Conservation (phyloP, 1,284 basidiomycete genomes). For the Inonotus hispidus region DNA sequence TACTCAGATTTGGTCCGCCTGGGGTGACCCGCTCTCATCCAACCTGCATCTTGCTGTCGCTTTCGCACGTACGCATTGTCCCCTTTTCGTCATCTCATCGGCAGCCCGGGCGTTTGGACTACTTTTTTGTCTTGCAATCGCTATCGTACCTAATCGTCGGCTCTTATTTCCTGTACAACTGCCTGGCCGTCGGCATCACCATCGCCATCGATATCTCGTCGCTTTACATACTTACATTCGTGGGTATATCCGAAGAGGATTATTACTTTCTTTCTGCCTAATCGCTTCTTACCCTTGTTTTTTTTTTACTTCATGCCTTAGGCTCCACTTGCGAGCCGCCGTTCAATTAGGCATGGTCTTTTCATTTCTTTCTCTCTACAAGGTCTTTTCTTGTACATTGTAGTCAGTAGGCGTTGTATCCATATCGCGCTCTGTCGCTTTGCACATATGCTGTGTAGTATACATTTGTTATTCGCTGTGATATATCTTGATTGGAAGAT, state of each 20-base stretch:
- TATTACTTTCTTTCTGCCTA: background rate
- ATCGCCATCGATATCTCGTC: background rate
- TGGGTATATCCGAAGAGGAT: background rate
- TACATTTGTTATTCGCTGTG: background rate
- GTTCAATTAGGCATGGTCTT: background rate
- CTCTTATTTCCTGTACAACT: background rate
- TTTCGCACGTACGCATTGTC: background rate
- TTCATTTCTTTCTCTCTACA: no score
- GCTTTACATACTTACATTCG: background rate
- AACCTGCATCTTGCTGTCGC: background rate
- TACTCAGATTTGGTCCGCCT: background rate
- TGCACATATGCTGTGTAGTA: background rate
- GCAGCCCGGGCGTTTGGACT: background rate
- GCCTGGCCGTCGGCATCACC: background rate
- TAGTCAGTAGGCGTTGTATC: background rate
- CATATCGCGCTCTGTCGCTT: background rate
- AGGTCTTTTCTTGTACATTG: conserved; percentile 5
- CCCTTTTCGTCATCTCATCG: background rate
- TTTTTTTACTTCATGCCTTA: background rate
- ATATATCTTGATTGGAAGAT: no score
- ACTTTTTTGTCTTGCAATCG: background rate
- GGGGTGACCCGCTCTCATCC: background rate
- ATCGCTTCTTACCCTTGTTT: background rate
- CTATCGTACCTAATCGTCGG: background rate
- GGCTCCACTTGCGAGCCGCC: background rate